Base-by-base conservation (phyloP, 805 yeast genomes). In the Candida andamanensis region DNA sequence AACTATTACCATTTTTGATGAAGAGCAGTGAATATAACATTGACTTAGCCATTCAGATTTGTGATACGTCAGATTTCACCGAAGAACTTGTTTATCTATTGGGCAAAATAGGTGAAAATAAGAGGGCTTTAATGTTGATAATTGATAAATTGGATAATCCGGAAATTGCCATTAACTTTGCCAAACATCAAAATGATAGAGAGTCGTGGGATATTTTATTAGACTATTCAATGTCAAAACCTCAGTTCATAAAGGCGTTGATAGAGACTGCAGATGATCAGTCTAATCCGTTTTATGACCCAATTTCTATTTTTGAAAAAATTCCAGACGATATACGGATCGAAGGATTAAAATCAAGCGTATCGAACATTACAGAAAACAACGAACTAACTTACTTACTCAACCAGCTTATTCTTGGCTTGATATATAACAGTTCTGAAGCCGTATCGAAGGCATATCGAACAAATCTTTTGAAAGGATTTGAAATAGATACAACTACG, bases 171-270 rank as follows among this genome's bases (percentile, higher is more conserved):
- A 82, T 92, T 15, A 70, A 69, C 12, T 92, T 87, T 66, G 92
- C 89, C 1, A 71, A 67, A 30, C 68, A 68, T 8, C 74, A 71
- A 28, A 76, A 78, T 30, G 94, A 86, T 45, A 55, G 64, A 15
- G 94, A 85, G n/a, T 60, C 86, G 8, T 87, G 96, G 95, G 77
- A 77, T 25, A 76, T 78, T 28, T 64, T 90, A 39, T 58, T 90
- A 8, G 78, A 75, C 14, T 76, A 78, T 51, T 78, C 95, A 14
- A 69, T 79, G 60, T 67, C 69, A 24, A 77, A 77, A 42, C 92
- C 96, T 0, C 66, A 66, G n/a, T 87, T 85, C 49, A 80, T 90
- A 26, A 74, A 76, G 39, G 82, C 83, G 5, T 61, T 90, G 29
- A 68, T 92, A 35, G 80, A 81, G 36, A 65, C 74, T 33, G 77